Evolutionary conservation across 345 rosid species (phyloP), one percentile per base, ranked within the genome.

Genomic region (Pugionium dolabratum): DNA sequence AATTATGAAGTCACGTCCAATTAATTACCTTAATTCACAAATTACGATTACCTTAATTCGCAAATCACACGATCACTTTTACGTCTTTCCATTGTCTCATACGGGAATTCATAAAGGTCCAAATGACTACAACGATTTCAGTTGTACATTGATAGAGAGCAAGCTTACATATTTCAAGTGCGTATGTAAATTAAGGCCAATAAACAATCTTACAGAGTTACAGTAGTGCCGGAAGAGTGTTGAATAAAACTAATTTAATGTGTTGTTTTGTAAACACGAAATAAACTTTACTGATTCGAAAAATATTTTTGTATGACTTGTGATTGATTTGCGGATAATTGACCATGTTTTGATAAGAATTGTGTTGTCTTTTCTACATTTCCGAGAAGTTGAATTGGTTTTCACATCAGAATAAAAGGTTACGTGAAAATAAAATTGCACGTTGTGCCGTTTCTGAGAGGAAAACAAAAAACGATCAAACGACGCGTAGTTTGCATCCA

Each of bases 401-500:
- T 45, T 45, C 28, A 45, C 47, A 44, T 44, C 6, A 44, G 48
- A 43, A 4, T 10, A 5, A 0, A 10, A 33, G 2, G 40, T 11
- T 33, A 44, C 4, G 6, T 32, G 28, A 44, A 46, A 28, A 37
- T 5, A 36, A 50, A 48, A 2, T 25, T 27, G 59, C 45, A 64
- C 59, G 64, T 33, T 11, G 7, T 28, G 53, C 49, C 55, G 67
- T 66, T 59, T 48, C 3, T 0, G 18, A 18, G 4, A 11, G 3
- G 3, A 4, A 10, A 29, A 18, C 18, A 18, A 25, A 26, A 49
- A 2, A 0, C 30, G 6, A 4, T 18, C 32, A 72, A 64, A 72
- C 71, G 55, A 43, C 76, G 64, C 34, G 76, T 65, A 50, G 71
- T 72, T 18, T 18, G 18, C 18, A 18, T 18, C 18, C 18, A 18